Conservation (phyloP, 345 rosid genomes). For the Clarkia xantiana region DNA sequence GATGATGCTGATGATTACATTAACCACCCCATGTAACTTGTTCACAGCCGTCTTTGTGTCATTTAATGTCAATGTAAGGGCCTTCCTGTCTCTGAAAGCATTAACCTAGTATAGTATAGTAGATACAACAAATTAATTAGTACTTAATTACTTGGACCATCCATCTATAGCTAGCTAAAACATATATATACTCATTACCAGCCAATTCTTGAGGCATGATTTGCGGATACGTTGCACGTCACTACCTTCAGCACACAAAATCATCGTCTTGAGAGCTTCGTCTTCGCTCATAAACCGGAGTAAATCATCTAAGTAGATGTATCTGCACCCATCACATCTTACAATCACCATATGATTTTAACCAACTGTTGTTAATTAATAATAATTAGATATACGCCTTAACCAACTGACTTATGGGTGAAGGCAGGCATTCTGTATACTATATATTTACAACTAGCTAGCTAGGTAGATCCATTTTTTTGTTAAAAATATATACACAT, state of each 20-base stretch:
- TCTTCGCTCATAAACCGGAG: slow-evolving; percentile 71
- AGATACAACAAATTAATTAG: too few relatives aligned
- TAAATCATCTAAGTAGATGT: slow-evolving; percentile 54
- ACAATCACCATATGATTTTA: too few relatives aligned
- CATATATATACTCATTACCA: slow-evolving; percentile 12
- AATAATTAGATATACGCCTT: too few relatives aligned
- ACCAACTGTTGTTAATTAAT: too few relatives aligned
- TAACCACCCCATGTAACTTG: slow-evolving; percentile 66
- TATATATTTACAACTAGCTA: too few relatives aligned
- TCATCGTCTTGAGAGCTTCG: slow-evolving; percentile 59
- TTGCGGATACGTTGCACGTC: slow-evolving; percentile 41
- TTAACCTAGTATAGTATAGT: slow-evolving; percentile 22
- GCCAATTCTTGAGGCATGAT: slow-evolving; percentile 7
- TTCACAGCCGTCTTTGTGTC: slow-evolving; percentile 46
- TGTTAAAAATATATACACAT: neutral
- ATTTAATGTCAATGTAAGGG: slow-evolving; percentile 81
- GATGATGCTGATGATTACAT: slow-evolving; percentile 28
- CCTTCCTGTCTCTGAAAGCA: slow-evolving; percentile 83
- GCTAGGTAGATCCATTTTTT: too few relatives aligned
- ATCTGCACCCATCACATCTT: slow-evolving; percentile 15
- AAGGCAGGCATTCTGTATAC: too few relatives aligned
- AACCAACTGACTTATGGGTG: too few relatives aligned
- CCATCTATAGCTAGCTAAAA: too few relatives aligned
- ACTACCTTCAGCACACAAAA: slow-evolving; percentile 52
- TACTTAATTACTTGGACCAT: too few relatives aligned